Conservation (phyloP, 139 green algal species). For the Haematococcus lacustris region DNA sequence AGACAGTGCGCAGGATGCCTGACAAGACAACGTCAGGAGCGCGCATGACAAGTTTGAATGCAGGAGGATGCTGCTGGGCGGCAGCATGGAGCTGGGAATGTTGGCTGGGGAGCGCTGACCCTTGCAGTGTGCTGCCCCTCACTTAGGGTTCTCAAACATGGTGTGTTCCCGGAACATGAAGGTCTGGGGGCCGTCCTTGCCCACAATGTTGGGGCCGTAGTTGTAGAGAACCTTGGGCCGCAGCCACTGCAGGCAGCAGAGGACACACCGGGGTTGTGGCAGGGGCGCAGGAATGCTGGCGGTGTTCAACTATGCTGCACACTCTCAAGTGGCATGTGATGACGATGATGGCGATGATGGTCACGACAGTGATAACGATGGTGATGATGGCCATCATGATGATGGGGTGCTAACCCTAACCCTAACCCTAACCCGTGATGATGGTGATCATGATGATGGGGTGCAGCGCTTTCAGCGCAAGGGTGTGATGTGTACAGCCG, state of each 20-base stretch:
- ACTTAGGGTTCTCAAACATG: conserved; percentile 24
- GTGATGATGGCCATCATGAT: not conserved
- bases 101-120: no score
- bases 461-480: no score
- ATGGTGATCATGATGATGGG: no score
- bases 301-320: no score
- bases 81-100: not conserved
- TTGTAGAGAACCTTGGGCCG: conserved; percentile 40
- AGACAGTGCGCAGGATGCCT: not conserved
- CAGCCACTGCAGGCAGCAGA: conserved; percentile 24
- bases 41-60: not conserved
- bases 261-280: no score
- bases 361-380: no score
- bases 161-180: conserved; percentile 32
- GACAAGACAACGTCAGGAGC: not conserved
- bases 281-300: no score
- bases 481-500: no score
- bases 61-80: not conserved
- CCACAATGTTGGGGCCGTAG: conserved; percentile 22
- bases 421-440: no score
- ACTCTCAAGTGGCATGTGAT: no score
- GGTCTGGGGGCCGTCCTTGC: conserved; percentile 12
- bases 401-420: no score
- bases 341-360: no score
- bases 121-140: not conserved